Base-by-base conservation (phyloP, 768 basidiomycete genomes). In the Phanerochaete sordida region DNA sequence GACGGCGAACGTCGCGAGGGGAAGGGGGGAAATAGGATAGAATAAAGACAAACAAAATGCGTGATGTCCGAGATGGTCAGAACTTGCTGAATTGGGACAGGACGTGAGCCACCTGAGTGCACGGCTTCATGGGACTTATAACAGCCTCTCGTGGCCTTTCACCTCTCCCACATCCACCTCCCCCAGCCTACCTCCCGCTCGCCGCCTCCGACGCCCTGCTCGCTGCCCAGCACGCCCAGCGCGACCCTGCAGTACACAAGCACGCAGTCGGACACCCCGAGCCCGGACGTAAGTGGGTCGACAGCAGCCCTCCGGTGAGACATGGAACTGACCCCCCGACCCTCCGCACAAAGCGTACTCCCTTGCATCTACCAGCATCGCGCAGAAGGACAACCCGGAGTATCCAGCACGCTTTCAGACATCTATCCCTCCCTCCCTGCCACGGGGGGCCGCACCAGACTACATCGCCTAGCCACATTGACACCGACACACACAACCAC, bases 131-230 rank as follows among this genome's bases (percentile, higher is more conserved):
- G 53, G 11, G 31, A 54, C 39, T 35, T 64, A 64, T 61, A 62
- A 57, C 49, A 48, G 13, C 44, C 46, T 28, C 48, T 49, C 35
- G 46, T 24, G 23, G 21, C 57, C 23, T 39, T 35, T 54, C 26
- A 21, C 35, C 57, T 43, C 37, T 53, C 47, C 51, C 39, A 39
- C 54, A 31, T 51, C 39, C 54, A 16, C 27, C 54, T 30, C 59
- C 31, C 24, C 30, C 55, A n/a, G 24, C 15, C 51, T 37, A 50
- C 30, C 44, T 23, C 39, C 39, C 39, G 39, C 52, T 50, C 57
- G 30, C 31, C 62, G 51, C 47, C 58, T 46, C 39, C 64, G 37
- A 30, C 58, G 19, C 43, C 44, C 54, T 27, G 43, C 60, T 45
- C 57, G 27, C 49, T 56, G 31, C 28, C 53, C 23, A 24, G 47